Base-by-base conservation (phyloP, 2,329 filamentous ascomycete species). In the Diplodia seriata region DNA sequence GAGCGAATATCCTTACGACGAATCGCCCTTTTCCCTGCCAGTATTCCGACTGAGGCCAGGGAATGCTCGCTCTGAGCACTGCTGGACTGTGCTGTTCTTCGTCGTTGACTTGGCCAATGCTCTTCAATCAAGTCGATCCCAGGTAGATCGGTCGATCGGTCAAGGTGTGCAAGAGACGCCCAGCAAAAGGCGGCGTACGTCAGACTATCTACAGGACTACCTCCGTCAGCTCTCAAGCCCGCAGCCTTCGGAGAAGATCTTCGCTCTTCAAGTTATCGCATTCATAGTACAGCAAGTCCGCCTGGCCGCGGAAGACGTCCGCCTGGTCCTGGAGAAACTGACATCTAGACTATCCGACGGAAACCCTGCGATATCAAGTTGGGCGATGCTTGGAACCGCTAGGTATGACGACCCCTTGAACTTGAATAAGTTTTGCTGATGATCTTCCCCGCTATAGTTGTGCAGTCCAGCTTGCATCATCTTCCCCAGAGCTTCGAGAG, bases 381-480 rank as follows among this genome's bases (percentile, higher is more conserved):
- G 95, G 95, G 90, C 93, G 20, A 88, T 97, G 82, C 78, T 97
- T 64, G 90, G 89, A n/a, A 87, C 93, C 75, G 84, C 92, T 70
- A 92, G 91, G 92, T 94, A 81, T 75, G 85, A 78, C 8, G 33
- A 11, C 26, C 29, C 14, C 18, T n/a, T 33, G 2, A 15, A 15
- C 11, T 12, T 49, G 12, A 4, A 1, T 20, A 29, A 14, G 8
- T 38, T 9, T 20, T 50, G 36, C 53, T 62, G 14, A 49, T 43
- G 9, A 40, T 8, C 8, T 47, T 23, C 6, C 12, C 9, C 20
- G 8, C 8, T 67, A 7, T 6, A 86, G 84, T 71, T 83, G 85
- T 72, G 81, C 84, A 36, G 73, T 80, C 56, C 82, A 85, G 70
- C 70, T 72, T 33, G 70, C 73, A 51, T 79, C 85, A 23, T 78